Base-by-base conservation (phyloP, 352 stramenopile species). In the Chrysophaeum taylorii region DNA sequence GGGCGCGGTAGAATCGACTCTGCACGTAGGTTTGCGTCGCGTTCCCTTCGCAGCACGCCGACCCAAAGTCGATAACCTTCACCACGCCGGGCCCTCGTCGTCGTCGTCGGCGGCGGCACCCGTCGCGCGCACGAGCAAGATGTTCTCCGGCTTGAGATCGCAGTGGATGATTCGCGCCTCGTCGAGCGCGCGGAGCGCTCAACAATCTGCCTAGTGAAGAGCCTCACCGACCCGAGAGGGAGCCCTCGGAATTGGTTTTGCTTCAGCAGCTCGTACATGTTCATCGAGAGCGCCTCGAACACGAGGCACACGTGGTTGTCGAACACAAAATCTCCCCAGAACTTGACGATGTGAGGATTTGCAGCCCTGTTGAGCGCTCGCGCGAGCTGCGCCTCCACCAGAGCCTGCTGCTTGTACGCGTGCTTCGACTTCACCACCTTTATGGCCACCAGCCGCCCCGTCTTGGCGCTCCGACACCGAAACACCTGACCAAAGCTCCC, bases 401-500 rank as follows among this genome's bases (percentile, higher is more conserved):
- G 78, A n/a, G 93, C 92, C 78, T 98, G 94, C 61, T 92, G 81
- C 31, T 86, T 88, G 77, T 97, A 98, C 42, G 91, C 91, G 25
- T 85, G 82, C 68, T 94, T 95, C 78, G 96, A 98, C 76, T 97
- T 97, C 33, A 98, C 93, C 76, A 99, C 93, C 82, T 99, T 99
- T 63, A 99, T 79, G 0, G 94, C 95, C 12, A 98, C 90, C 18
- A 88, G 79, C 61, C 89, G 75, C 53, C 87, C 81, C 21, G 85
- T 93, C 57, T 81, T 76, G 64, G 73, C 35, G 68, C 96, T 86
- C 15, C 92, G 71, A 73, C 93, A 98, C 69, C 87, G 84, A 35
- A 98, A 94, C 27, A 98, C 94, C 83, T 99, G 95, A 0, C 94
- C 95, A 79, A 99, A 99, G 0, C 94, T 97, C 1, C 95, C 95